Conservation (phyloP, 106 monocot genomes). For the Posidonia australis region DNA sequence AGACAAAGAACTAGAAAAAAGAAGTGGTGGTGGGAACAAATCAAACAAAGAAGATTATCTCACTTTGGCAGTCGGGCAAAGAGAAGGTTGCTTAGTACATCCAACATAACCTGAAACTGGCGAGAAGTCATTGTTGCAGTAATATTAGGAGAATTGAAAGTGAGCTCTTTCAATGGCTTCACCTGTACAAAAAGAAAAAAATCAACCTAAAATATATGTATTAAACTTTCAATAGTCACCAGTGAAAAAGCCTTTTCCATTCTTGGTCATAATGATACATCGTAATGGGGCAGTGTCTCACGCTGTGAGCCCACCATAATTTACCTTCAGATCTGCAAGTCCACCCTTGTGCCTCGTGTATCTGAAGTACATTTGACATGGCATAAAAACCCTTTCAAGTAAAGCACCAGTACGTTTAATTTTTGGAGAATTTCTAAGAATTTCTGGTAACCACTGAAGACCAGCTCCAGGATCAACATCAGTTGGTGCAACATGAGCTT, state of each 20-base stretch:
- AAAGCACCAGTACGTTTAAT: constrained; percentile 94
- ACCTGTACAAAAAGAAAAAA: constrained; percentile 36
- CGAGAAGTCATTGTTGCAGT: constrained; percentile 96
- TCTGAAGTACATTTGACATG: constrained; percentile 97
- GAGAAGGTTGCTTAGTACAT: constrained; percentile 91
- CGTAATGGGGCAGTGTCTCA: not conserved
- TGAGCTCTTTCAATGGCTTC: constrained; percentile 90
- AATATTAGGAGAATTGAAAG: constrained; percentile 93
- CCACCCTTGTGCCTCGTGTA: constrained; percentile 96
- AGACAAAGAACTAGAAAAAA: no score
- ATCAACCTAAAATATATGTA: not conserved
- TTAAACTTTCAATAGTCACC: not conserved
- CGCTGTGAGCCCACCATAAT: not conserved
- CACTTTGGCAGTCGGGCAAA: constrained; percentile 89
- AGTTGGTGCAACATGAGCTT: constrained; percentile 99
- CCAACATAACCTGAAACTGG: constrained; percentile 97
- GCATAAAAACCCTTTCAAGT: constrained; percentile 97
- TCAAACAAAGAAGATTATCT: constrained; percentile 11
- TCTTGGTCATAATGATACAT: no score
- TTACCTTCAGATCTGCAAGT: constrained; percentile 85
- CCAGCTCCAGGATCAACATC: constrained; percentile 99
- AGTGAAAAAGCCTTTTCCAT: not conserved
- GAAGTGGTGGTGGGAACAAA: no score
- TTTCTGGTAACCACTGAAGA: constrained; percentile 95
- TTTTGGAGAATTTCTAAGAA: constrained; percentile 70